Evolutionary conservation across 2,329 filamentous ascomycete species (phyloP).

Genomic region (Aspergillus eucalypticola): DNA sequence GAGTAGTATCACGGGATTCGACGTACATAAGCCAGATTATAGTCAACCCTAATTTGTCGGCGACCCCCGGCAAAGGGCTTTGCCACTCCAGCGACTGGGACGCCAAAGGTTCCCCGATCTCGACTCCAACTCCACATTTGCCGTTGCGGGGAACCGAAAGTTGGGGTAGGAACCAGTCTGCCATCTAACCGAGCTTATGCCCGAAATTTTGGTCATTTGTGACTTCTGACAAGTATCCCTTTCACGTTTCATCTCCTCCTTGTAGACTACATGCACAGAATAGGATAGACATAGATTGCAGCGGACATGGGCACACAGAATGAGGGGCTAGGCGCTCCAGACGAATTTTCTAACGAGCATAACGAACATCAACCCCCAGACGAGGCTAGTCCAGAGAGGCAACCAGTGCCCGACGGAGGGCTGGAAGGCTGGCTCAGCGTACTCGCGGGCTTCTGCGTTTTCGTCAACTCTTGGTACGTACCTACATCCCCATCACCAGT

Average conservation of each 20-base stretch:
- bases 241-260: not conserved
- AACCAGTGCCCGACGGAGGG: conserved; percentile 27
- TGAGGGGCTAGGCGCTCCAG: not conserved
- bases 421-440: conserved; percentile 33
- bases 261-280: not conserved
- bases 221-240: rapidly evolving
- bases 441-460: conserved; percentile 33
- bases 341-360: not conserved
- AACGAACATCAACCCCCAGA: not conserved
- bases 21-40: too few relatives aligned
- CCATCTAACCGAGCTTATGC: not conserved
- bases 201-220: not conserved
- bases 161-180: not conserved
- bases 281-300: not conserved
- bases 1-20: too few relatives aligned
- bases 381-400: not conserved
- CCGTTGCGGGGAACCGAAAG: not conserved
- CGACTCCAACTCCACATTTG: not conserved
- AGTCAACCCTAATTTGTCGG: too few relatives aligned
- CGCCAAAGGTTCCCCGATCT: not conserved
- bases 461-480: conserved; percentile 38
- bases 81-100: too few relatives aligned
- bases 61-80: too few relatives aligned
- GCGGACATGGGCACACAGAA: not conserved
- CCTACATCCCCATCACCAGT: not conserved